These are phyloP conservation scores for Plasmodium malariae DNA, from an alignment of 169 alveolate species.

Conservation along the genomic window DNA sequence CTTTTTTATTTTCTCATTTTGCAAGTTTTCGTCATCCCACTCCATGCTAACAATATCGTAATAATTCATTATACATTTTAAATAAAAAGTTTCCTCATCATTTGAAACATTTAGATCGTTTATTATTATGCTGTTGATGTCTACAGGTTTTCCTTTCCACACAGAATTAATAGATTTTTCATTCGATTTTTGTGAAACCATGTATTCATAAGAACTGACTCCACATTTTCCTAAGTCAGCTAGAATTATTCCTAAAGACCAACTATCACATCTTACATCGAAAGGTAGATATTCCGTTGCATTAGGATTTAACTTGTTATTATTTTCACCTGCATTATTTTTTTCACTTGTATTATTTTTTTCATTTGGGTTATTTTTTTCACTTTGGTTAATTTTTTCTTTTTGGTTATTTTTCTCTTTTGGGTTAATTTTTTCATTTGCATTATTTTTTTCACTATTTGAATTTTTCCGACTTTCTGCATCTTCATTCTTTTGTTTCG, in stretches of 20 bases:
- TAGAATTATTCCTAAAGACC: constrained; percentile 73
- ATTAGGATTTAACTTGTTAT: constrained; percentile 5
- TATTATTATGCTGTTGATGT: constrained; percentile 33
- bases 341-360: not conserved
- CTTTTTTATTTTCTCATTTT: constrained; percentile 21
- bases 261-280: constrained; percentile 75
- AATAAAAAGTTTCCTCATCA: constrained; percentile 47
- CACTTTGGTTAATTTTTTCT: not conserved
- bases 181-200: constrained; percentile 21
- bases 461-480: constrained; percentile 1
- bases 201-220: constrained; percentile 33
- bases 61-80: constrained; percentile 57
- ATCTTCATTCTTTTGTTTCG: not conserved
- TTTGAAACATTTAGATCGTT: constrained; percentile 37
- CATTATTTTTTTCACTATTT: not conserved
- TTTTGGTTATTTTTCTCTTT: not conserved
- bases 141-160: not conserved
- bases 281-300: constrained; percentile 57
- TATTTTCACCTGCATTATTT: not conserved
- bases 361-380: not conserved
- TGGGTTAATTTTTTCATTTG: not conserved
- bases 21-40: constrained; percentile 28
- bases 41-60: constrained; percentile 45
- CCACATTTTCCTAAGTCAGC: constrained; percentile 77
- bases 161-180: constrained; percentile 8